phyloP scores from a whole-genome alignment of 2,329 filamentous ascomycete species.

The Fusarium solani-melongenae region DNA sequence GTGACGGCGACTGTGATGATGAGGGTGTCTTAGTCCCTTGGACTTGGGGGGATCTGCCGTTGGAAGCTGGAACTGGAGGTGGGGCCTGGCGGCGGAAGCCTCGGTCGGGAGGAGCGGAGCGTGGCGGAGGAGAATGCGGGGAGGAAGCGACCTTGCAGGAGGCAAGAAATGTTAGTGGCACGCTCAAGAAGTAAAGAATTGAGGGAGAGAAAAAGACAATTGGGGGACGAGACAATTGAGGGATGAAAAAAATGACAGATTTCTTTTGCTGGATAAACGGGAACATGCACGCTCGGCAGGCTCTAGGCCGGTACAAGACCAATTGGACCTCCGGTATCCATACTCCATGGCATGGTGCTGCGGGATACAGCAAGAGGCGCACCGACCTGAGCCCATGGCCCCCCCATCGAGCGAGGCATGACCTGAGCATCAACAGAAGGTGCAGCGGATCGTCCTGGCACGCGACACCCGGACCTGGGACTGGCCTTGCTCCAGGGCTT shows the following conservation, averaged over 20 bases:
- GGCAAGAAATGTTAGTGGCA: conserved; percentile 9
- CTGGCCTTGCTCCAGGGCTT: not conserved
- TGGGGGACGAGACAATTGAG: not conserved
- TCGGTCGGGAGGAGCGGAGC: conserved; percentile 40
- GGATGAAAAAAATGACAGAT: conserved; percentile 2
- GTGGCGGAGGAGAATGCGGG: conserved; percentile 44
- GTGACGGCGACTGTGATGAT: conserved; percentile 41
- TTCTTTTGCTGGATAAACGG: not conserved
- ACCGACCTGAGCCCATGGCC: conserved; percentile 33
- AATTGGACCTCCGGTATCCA: conserved; percentile 26
- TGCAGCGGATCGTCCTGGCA: conserved; percentile 39
- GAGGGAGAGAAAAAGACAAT: not conserved
- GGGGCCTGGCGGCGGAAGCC: conserved; percentile 39
- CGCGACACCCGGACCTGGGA: conserved; percentile 30
- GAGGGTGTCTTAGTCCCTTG: conserved; percentile 32
- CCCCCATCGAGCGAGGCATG: conserved; percentile 27
- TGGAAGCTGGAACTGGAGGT: conserved; percentile 25
- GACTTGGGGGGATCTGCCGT: not conserved
- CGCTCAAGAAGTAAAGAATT: not conserved
- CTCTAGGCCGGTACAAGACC: not conserved
- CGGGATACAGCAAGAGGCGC: conserved; percentile 27
- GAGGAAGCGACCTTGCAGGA: conserved; percentile 26
- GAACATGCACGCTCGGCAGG: not conserved
- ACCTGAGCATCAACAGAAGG: conserved; percentile 23
- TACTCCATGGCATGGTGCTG: not conserved